Conservation (phyloP, 1,139 yeast genomes). For the Protomyces inundatus region DNA sequence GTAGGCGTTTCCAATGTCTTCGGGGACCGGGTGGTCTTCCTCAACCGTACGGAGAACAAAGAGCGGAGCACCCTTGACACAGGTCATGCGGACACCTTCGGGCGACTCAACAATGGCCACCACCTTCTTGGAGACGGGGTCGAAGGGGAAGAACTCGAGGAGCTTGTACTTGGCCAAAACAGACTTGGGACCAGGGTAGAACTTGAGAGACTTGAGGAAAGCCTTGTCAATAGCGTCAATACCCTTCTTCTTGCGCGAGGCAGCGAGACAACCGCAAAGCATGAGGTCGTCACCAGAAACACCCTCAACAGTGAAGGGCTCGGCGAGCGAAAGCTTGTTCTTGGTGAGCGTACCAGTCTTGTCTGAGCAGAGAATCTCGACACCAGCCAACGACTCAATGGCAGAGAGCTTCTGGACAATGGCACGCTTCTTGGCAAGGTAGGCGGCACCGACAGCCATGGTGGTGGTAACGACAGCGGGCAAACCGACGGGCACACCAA, state of each 20-base stretch:
- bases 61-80: conserved; percentile 70
- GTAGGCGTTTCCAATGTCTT: conserved; percentile 58
- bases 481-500: conserved; percentile 99
- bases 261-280: conserved; percentile 98
- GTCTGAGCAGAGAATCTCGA: conserved; percentile 97
- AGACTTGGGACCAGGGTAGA: conserved; percentile 59
- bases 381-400: conserved; percentile 98
- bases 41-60: conserved; percentile 65
- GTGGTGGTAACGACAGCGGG: conserved; percentile 99
- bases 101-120: conserved; percentile 65
- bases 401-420: conserved; percentile 98
- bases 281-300: conserved; percentile 94
- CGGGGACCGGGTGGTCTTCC: conserved; percentile 63
- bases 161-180: conserved; percentile 63
- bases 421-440: conserved; percentile 97
- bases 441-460: conserved; percentile 99
- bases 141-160: conserved; percentile 64
- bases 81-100: conserved; percentile 59
- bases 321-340: conserved; percentile 92
- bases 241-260: conserved; percentile 98
- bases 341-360: conserved; percentile 99
- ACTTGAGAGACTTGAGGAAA: conserved; percentile 75
- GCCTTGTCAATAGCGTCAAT: conserved; percentile 97
- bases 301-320: conserved; percentile 99
- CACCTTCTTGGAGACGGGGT: conserved; percentile 68